Conservation (phyloP, 2,329 filamentous ascomycete species). For the Sporothrix brunneoviolacea region DNA sequence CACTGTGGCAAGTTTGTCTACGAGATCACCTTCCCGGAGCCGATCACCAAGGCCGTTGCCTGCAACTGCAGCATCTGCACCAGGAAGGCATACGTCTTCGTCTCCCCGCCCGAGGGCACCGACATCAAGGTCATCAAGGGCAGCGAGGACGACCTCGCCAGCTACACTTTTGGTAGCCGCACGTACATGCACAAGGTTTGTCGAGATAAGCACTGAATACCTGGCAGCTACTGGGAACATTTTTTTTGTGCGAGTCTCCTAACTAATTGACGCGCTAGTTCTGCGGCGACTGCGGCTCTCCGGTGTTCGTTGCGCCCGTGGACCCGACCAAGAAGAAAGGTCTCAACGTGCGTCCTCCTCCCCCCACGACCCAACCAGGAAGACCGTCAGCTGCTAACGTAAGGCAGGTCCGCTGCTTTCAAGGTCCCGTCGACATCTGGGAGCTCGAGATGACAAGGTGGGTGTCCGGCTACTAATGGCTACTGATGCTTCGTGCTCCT, state of each 20-base stretch:
- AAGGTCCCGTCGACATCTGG: conserved; percentile 36
- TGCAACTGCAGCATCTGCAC: conserved; percentile 64
- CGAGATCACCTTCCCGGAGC: conserved; percentile 45
- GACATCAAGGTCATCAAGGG: conserved; percentile 43
- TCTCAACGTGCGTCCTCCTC: conserved; percentile 32
- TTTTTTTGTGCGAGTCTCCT: no score
- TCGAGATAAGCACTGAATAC: no score
- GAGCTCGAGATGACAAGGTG: conserved; percentile 31
- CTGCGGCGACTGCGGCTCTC: conserved; percentile 44
- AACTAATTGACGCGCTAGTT: conserved; percentile 33
- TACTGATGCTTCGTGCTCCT: no score
- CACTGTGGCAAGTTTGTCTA: conserved; percentile 50
- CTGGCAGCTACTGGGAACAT: no score
- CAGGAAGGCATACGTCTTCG: conserved; percentile 41
- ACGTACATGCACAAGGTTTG: conserved; percentile 37
- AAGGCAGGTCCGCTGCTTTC: conserved; percentile 36
- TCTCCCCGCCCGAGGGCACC: conserved; percentile 26
- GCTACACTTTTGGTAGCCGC: conserved; percentile 39
- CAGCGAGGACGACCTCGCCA: conserved; percentile 30
- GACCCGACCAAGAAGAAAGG: conserved; percentile 14
- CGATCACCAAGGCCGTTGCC: conserved; percentile 44
- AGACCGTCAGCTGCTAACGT: background rate
- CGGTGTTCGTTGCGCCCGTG: conserved; percentile 28
- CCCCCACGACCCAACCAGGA: conserved; percentile 14
- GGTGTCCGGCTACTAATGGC: no score